phyloP scores from a whole-genome alignment of 2,329 filamentous ascomycete genomes.

The Trichoderma sp. region DNA sequence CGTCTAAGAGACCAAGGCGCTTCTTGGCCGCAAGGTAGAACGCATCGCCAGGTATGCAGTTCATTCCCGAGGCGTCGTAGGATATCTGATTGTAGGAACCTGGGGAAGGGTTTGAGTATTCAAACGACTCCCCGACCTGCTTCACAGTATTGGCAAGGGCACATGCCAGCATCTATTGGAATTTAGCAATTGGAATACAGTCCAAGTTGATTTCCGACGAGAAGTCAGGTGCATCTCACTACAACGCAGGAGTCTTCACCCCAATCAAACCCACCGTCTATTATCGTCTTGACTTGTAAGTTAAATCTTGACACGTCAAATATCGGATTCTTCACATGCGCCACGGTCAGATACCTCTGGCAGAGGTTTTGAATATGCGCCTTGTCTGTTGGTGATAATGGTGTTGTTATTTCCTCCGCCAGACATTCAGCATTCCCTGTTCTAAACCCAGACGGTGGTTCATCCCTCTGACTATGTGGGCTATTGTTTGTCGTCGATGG shows the following conservation, averaged over 20 bases:
- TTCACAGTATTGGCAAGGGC: not conserved
- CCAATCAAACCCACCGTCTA: not conserved
- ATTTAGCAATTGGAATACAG: not conserved
- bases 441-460: not conserved
- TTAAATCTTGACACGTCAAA: not conserved
- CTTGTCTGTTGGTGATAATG: not conserved
- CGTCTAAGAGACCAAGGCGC: not conserved
- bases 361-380: not conserved
- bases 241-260: not conserved
- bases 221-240: not conserved
- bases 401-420: not conserved
- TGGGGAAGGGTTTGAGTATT: not conserved
- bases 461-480: not conserved
- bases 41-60: not conserved
- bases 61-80: not conserved
- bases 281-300: not conserved
- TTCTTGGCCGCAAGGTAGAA: not conserved
- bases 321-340: not conserved
- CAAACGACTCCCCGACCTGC: not conserved
- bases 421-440: not conserved
- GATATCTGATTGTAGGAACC: not conserved
- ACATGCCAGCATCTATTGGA: not conserved
- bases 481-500: not conserved
- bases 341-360: not conserved
- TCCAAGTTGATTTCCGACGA: not conserved